Evolutionary conservation across 805 yeast genomes (phyloP), one percentile per base, ranked within the genome.

Genomic region (Nakazawaea wickerhamii): DNA sequence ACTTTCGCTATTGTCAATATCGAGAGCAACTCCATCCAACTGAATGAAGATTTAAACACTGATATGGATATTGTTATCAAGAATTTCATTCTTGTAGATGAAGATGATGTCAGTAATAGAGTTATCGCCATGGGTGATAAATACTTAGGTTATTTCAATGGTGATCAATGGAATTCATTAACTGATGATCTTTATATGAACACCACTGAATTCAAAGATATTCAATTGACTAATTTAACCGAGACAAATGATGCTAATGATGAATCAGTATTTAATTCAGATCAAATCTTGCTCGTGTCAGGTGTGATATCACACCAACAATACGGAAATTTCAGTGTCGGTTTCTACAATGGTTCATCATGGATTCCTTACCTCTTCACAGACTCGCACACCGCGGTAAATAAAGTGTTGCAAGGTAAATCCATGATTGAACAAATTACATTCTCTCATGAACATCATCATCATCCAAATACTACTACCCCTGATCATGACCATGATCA

Each of bases 341-440:
- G 90, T 0, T 60, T 75, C 22, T 86, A 59, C 60, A 78, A 86
- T 54, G 89, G 95, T 1, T 49, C 64, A 0, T 38, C 50, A 6
- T 88, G 95, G 95, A 53, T 63, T 23, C 95, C 95, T 10, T 76
- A 70, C 45, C 55, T 77, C 2, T 73, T 73, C 46, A 61, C 84
- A 1, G 59, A 70, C 0, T 43, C 52, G 2, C 52, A 55, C 5
- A 37, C 60, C 2, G 34, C 52, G 0, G 40, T 65, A 2, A 44
- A 43, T 1, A 51, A 59, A 5, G 52, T 70, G 28, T 57, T 68
- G 39, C 54, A 63, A 34, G 65, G 69, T 45, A 62, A 71, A 28
- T 30, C 15, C 7, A 37, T 10, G 18, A 17, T 20, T 13, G 9
- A 25, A 23, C n/a, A n/a, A n/a, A n/a, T n/a, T n/a, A 38, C 45